Conservation (phyloP, 805 yeast species). For the Metschnikowia proteae region DNA sequence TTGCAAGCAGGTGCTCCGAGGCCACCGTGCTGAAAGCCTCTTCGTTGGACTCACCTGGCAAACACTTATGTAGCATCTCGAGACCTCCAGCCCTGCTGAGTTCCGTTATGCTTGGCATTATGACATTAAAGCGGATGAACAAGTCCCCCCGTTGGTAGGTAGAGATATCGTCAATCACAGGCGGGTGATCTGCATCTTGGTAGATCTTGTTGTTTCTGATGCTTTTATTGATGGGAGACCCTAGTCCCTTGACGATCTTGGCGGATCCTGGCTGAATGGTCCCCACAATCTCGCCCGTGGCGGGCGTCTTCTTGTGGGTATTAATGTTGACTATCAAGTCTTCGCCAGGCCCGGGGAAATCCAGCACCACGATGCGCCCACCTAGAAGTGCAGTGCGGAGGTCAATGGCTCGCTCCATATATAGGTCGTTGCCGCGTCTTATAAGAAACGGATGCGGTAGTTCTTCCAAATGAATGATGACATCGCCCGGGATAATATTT, state of each 20-base stretch:
- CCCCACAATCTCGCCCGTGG: slow-evolving; percentile 47
- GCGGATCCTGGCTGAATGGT: slow-evolving; percentile 47
- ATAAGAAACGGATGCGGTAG: slow-evolving; percentile 35
- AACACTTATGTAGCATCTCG: slow-evolving; percentile 16
- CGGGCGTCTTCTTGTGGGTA: slow-evolving; percentile 29
- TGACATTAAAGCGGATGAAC: slow-evolving; percentile 37
- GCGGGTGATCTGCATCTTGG: slow-evolving; percentile 14
- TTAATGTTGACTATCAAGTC: slow-evolving; percentile 30
- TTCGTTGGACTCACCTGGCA: slow-evolving; percentile 14
- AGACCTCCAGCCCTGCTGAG: slow-evolving; percentile 26
- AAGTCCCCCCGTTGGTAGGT: slow-evolving; percentile 33
- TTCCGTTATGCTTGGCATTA: slow-evolving; percentile 28
- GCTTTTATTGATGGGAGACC: slow-evolving; percentile 56
- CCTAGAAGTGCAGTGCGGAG: slow-evolving; percentile 55
- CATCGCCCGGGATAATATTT: slow-evolving; percentile 62
- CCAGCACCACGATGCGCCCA: slow-evolving; percentile 40
- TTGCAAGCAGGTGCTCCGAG: slow-evolving; percentile 11
- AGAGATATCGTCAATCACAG: slow-evolving; percentile 14
- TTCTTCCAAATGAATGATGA: slow-evolving; percentile 51
- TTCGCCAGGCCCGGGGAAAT: slow-evolving; percentile 32
- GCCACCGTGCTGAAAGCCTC: slow-evolving; percentile 9
- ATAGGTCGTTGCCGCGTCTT: slow-evolving; percentile 44
- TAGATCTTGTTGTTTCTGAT: slow-evolving; percentile 22
- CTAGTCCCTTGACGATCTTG: slow-evolving; percentile 47
- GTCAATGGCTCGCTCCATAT: slow-evolving; percentile 44